Evolutionary conservation across 768 basidiomycete genomes (phyloP).

Genomic region (Hypsizygus marmoreus): DNA sequence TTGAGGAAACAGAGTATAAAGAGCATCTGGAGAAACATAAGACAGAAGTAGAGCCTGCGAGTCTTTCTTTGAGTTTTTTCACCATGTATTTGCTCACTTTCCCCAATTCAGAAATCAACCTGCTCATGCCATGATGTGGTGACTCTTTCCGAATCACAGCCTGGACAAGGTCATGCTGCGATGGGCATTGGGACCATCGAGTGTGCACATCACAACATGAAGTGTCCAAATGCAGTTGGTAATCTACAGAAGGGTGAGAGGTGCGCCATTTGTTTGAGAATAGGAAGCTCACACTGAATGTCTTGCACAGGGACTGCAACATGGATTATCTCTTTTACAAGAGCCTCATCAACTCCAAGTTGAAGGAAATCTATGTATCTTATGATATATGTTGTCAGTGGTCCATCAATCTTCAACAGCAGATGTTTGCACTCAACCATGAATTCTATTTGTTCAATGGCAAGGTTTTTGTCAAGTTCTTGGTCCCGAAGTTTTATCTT

Average conservation of each 20-base stretch:
- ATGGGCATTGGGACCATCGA: conserved; percentile 29
- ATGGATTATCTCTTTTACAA: conserved; percentile 23
- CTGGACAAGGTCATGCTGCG: conserved; percentile 21
- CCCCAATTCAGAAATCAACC: conserved; percentile 24
- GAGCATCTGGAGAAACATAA: conserved; percentile 21
- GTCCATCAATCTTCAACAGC: conserved; percentile 16
- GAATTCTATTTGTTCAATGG: background rate
- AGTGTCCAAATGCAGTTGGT: conserved; percentile 24
- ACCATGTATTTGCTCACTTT: background rate
- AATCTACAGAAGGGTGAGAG: conserved; percentile 35
- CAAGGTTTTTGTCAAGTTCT: conserved; percentile 13
- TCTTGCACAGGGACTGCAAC: conserved; percentile 26
- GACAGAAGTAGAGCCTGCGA: conserved; percentile 22
- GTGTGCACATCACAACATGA: conserved; percentile 33
- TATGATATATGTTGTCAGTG: conserved; percentile 26
- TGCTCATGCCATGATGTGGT: conserved; percentile 32
- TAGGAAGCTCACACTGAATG: background rate
- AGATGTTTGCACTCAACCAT: conserved; percentile 12
- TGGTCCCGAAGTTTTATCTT: conserved; percentile 27
- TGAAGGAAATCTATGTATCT: conserved; percentile 12
- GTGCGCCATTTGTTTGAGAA: conserved; percentile 18
- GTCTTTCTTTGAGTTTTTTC: conserved; percentile 3
- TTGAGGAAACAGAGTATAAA: conserved; percentile 24
- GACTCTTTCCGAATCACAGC: conserved; percentile 20
- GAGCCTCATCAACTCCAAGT: conserved; percentile 5